A percentile compares a stretch with the other conserved stretches of the same genome.
phyloP scores from a whole-genome alignment of 2,329 filamentous ascomycete genomes.

The Incumbomyces lentus region DNA sequence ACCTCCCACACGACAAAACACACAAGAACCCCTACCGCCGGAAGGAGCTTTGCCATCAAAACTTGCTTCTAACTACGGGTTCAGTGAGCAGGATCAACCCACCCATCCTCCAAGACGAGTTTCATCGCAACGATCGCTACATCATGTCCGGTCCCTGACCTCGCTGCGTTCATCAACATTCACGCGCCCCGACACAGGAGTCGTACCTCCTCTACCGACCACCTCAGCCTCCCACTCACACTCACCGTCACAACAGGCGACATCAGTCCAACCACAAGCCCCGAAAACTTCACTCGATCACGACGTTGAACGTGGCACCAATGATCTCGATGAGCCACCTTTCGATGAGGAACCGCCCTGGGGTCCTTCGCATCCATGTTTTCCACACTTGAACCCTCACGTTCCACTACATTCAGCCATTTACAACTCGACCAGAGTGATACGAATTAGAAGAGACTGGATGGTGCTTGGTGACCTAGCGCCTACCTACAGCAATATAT shows the following conservation, averaged over 20 bases:
- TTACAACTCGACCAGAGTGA: slow-evolving; percentile 71
- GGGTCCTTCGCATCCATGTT: slow-evolving; percentile 91
- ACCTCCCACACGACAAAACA: slow-evolving; percentile 14
- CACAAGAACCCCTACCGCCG: slow-evolving; percentile 9
- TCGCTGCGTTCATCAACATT: slow-evolving; percentile 31
- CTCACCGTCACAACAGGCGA: slow-evolving; percentile 10
- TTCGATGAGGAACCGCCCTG: slow-evolving; percentile 65
- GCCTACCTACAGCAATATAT: slow-evolving; percentile 87
- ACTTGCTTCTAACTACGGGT: slow-evolving; percentile 18
- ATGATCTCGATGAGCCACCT: slow-evolving; percentile 39
- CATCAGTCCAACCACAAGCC: slow-evolving; percentile 21
- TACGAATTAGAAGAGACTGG: slow-evolving; percentile 86
- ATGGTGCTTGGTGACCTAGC: slow-evolving; percentile 79
- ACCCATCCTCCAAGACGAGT: slow-evolving; percentile 20
- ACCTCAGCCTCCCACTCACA: background rate
- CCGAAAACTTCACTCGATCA: slow-evolving; percentile 24
- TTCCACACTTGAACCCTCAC: slow-evolving; percentile 84
- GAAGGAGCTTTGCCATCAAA: slow-evolving; percentile 12
- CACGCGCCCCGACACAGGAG: slow-evolving; percentile 1
- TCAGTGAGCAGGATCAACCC: slow-evolving; percentile 18
- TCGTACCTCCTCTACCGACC: slow-evolving; percentile 4
- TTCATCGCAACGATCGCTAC: slow-evolving; percentile 18
- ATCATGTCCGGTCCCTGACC: slow-evolving; percentile 30
- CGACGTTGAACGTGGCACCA: slow-evolving; percentile 16
- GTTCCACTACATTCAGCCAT: slow-evolving; percentile 67